Conservation (phyloP, 495 filamentous ascomycete genomes). For the Delitschia confertaspora region DNA sequence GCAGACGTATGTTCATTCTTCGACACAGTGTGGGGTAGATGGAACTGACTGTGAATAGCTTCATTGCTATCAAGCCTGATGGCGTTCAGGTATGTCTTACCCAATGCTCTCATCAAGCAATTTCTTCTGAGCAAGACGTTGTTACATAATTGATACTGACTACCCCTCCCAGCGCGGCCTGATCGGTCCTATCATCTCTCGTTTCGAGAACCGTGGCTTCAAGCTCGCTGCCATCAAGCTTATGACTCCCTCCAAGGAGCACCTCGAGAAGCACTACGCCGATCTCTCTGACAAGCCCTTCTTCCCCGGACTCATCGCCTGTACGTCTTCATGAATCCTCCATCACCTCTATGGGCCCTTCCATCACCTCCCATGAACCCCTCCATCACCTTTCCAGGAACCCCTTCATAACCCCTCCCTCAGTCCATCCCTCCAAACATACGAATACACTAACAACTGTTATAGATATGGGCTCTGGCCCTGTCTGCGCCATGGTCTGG, state of each 20-base stretch:
- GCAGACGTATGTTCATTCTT: constrained; percentile 68
- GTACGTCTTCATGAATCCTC: too few species aligned
- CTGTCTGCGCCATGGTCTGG: constrained; percentile 98
- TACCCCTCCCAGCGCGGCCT: constrained; percentile 69
- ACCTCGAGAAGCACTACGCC: constrained; percentile 95
- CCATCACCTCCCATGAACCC: constrained; percentile 7
- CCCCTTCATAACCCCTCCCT: not conserved
- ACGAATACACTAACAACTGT: constrained; percentile 7
- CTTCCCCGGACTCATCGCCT: constrained; percentile 86
- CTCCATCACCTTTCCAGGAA: constrained; percentile 1
- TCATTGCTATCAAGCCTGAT: constrained; percentile 99
- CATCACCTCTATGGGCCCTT: too few species aligned
- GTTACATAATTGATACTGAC: constrained; percentile 10
- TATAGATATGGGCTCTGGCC: constrained; percentile 91
- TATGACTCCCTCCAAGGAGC: constrained; percentile 70
- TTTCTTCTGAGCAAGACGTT: constrained; percentile 11
- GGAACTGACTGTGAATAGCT: constrained; percentile 45
- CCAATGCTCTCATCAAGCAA: not conserved
- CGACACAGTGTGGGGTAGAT: not conserved
- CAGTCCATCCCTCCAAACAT: not conserved
- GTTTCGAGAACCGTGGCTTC: constrained; percentile 95
- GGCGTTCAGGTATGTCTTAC: constrained; percentile 75
- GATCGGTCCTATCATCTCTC: constrained; percentile 87
- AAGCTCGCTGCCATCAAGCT: constrained; percentile 99
- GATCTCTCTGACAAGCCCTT: constrained; percentile 91